phyloP scores from a whole-genome alignment of 2,329 filamentous ascomycete species.

The Hypoxylon sp. region DNA sequence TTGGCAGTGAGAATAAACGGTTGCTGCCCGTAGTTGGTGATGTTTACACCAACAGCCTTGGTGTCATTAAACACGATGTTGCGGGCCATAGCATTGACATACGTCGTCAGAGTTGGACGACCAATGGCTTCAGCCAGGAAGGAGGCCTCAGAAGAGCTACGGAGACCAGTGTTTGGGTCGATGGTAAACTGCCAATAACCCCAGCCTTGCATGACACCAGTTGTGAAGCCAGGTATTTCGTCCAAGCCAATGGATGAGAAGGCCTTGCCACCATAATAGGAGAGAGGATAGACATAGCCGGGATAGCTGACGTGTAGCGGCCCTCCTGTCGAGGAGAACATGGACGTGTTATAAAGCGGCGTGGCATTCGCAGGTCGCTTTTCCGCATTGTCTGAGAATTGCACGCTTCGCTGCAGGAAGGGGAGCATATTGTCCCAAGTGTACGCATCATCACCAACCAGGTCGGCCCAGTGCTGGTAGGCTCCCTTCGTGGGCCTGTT shows the following conservation, averaged over 20 bases:
- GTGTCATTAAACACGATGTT: conserved; percentile 55
- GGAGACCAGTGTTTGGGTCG: conserved; percentile 38
- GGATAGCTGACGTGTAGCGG: no score
- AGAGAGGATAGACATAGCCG: no score
- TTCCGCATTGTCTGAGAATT: conserved; percentile 26
- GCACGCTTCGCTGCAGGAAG: conserved; percentile 31
- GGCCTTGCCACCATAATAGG: no score
- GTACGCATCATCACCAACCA: conserved; percentile 28
- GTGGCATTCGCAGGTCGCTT: no score
- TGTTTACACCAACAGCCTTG: conserved; percentile 42
- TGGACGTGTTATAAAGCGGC: no score
- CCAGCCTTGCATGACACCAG: no score
- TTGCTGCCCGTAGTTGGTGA: no score
- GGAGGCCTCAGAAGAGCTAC: conserved; percentile 50
- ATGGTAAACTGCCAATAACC: no score
- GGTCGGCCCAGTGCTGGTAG: conserved; percentile 34
- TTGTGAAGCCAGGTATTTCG: no score
- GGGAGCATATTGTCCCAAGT: conserved; percentile 27
- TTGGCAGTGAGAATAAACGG: conserved; percentile 38
- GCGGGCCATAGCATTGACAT: conserved; percentile 52
- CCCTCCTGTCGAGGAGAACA: no score
- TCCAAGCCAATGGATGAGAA: no score
- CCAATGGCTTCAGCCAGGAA: conserved; percentile 46
- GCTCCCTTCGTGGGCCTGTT: no score
- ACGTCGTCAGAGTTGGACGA: conserved; percentile 47